A percentile compares a stretch with the other conserved stretches of the same genome.
These are phyloP conservation scores for Globisporangium orthogonon DNA, from an alignment of 352 stramenopile genomes.

Conservation along the genomic window DNA sequence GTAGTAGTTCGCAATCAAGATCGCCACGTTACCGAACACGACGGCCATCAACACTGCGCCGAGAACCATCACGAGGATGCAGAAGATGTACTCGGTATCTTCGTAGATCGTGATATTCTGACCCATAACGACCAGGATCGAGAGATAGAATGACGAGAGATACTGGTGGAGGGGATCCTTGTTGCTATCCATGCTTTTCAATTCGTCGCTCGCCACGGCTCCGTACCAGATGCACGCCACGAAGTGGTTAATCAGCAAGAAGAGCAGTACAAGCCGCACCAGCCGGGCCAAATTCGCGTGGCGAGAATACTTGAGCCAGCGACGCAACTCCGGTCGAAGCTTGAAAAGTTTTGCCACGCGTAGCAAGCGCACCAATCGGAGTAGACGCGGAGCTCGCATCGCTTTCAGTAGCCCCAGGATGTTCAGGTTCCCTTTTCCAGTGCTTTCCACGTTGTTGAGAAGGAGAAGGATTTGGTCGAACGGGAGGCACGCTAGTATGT, in stretches of 20 bases:
- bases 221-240: conserved; percentile 76
- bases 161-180: conserved; percentile 37
- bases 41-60: conserved; percentile 79
- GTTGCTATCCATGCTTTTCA: conserved; percentile 27
- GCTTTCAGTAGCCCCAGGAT: conserved; percentile 65
- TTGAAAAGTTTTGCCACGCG: conserved; percentile 69
- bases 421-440: conserved; percentile 34
- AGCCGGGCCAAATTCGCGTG: conserved; percentile 72
- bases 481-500: conserved; percentile 67
- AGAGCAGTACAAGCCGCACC: conserved; percentile 52
- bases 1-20: conserved; percentile 84
- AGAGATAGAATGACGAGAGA: conserved; percentile 59
- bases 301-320: conserved; percentile 80
- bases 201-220: conserved; percentile 43
- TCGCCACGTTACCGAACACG: conserved; percentile 83
- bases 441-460: conserved; percentile 37
- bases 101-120: conserved; percentile 67
- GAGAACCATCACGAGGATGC: conserved; percentile 58
- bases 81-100: conserved; percentile 73
- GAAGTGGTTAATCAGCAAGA: conserved; percentile 77
- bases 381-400: conserved; percentile 52
- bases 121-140: conserved; percentile 70
- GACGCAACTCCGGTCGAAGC: conserved; percentile 57
- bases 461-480: conserved; percentile 59
- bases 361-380: conserved; percentile 62